phyloP scores from a whole-genome alignment of 1,284 basidiomycete genomes.

The Vanrija sp. region DNA sequence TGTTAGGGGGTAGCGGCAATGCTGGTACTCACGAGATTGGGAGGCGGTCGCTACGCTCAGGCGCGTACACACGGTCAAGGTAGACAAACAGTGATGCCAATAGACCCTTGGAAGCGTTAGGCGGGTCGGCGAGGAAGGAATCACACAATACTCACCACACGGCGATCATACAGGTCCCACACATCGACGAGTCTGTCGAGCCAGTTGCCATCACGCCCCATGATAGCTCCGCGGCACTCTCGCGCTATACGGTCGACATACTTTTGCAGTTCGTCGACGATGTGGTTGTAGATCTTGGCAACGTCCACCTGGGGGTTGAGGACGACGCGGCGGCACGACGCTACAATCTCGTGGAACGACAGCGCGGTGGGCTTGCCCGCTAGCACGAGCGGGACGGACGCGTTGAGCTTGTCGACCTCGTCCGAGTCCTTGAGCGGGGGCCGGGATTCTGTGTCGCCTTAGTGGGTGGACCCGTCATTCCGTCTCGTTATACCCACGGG shows the following conservation, averaged over 20 bases:
- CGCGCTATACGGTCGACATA: slow-evolving; percentile 18
- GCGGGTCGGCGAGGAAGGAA: background rate
- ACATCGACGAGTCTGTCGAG: slow-evolving; percentile 20
- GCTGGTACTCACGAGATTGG: slow-evolving; percentile 29
- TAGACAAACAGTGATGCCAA: slow-evolving; percentile 44
- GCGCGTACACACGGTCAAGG: slow-evolving; percentile 41
- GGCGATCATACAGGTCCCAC: slow-evolving; percentile 27
- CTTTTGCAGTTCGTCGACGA: slow-evolving; percentile 26
- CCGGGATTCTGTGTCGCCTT: background rate
- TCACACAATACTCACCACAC: slow-evolving; percentile 23
- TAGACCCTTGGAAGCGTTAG: slow-evolving; percentile 33
- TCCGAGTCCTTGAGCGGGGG: background rate
- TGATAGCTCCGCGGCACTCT: slow-evolving; percentile 26
- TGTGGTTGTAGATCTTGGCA: slow-evolving; percentile 19
- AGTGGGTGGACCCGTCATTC: background rate
- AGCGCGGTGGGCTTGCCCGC: slow-evolving; percentile 20
- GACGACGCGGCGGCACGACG: slow-evolving; percentile 24
- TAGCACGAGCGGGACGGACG: slow-evolving; percentile 21
- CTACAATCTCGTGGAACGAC: slow-evolving; percentile 31
- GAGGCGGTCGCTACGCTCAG: slow-evolving; percentile 23
- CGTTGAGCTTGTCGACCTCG: background rate
- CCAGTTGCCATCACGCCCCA: slow-evolving; percentile 31
- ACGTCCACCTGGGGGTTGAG: slow-evolving; percentile 18
- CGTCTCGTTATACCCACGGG: slow-evolving; percentile 11
- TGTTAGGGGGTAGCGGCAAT: background rate